Evolutionary conservation across 2,329 filamentous ascomycete genomes (phyloP).

Genomic region (Graphilbum sp.): DNA sequence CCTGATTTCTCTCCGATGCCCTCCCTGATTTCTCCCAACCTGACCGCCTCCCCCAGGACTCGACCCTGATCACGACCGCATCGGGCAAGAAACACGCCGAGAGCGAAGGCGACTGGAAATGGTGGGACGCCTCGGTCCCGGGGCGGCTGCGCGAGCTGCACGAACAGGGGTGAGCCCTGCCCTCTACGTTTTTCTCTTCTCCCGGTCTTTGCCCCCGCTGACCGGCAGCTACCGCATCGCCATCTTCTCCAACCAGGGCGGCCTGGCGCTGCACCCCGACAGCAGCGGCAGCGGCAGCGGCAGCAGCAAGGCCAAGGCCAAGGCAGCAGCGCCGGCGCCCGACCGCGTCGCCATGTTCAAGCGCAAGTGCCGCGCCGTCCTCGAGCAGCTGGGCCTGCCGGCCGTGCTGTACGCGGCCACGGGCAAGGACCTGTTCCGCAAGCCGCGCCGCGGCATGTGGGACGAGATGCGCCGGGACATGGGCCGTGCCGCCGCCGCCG

Average conservation of each 20-base stretch:
- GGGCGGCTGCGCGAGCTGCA: slow-evolving; percentile 49
- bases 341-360: slow-evolving; percentile 70
- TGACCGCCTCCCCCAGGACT: slow-evolving; percentile 40
- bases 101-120: slow-evolving; percentile 72
- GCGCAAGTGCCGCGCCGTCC: slow-evolving; percentile 53
- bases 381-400: slow-evolving; percentile 59
- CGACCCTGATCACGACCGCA: slow-evolving; percentile 64
- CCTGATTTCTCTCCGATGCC: neutral
- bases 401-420: slow-evolving; percentile 77
- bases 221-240: slow-evolving; percentile 50
- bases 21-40: too few species aligned
- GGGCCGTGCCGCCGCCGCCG: slow-evolving; percentile 27
- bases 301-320: slow-evolving; percentile 34
- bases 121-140: slow-evolving; percentile 70
- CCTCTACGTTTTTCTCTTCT: neutral
- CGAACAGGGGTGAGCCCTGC: slow-evolving; percentile 44
- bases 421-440: slow-evolving; percentile 63
- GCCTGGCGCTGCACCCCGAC: slow-evolving; percentile 57
- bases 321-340: slow-evolving; percentile 27
- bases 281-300: slow-evolving; percentile 4
- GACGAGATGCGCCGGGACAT: slow-evolving; percentile 41
- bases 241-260: slow-evolving; percentile 80
- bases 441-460: slow-evolving; percentile 88
- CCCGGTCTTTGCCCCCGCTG: neutral
- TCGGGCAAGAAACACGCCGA: slow-evolving; percentile 67